A percentile compares a stretch with the other conserved stretches of the same genome.
Evolutionary conservation across 1,284 basidiomycete genomes (phyloP).

Genomic region (Leucoagaricus sp.): DNA sequence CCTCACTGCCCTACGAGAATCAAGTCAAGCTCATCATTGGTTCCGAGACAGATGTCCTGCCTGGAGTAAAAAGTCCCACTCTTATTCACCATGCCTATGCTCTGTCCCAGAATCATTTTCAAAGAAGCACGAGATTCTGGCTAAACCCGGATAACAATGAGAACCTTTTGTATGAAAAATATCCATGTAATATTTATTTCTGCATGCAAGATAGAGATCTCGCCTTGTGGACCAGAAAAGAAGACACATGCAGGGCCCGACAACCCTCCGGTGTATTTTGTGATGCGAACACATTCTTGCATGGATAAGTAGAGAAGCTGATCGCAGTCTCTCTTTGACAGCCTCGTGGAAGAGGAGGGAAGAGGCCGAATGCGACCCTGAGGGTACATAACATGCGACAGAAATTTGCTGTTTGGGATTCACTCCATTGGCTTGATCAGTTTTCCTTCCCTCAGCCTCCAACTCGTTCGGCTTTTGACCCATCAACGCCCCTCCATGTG

Average conservation of each 20-base stretch:
- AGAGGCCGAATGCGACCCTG: constrained; percentile 7
- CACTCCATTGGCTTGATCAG: constrained; percentile 3
- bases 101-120: background rate
- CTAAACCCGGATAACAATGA: background rate
- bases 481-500: too few species aligned
- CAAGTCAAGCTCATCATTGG: too few species aligned
- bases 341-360: constrained; percentile 4
- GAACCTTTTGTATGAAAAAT: background rate
- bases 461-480: background rate
- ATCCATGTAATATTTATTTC: constrained; percentile 1
- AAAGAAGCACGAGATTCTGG: background rate
- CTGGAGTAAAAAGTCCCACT: too few species aligned
- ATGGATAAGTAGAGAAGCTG: background rate
- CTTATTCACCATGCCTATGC: background rate
- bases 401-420: background rate
- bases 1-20: too few species aligned
- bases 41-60: too few species aligned
- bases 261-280: background rate
- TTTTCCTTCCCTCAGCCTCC: background rate
- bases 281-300: background rate
- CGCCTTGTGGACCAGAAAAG: constrained; percentile 1
- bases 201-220: constrained; percentile 1
- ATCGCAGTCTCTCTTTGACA: background rate
- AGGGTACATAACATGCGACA: background rate
- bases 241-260: background rate